A percentile compares a stretch with the other conserved stretches of the same genome.
These are phyloP conservation scores for Fraxinus floribunda DNA, from an alignment of 305 asterid genomes.

Conservation along the genomic window DNA sequence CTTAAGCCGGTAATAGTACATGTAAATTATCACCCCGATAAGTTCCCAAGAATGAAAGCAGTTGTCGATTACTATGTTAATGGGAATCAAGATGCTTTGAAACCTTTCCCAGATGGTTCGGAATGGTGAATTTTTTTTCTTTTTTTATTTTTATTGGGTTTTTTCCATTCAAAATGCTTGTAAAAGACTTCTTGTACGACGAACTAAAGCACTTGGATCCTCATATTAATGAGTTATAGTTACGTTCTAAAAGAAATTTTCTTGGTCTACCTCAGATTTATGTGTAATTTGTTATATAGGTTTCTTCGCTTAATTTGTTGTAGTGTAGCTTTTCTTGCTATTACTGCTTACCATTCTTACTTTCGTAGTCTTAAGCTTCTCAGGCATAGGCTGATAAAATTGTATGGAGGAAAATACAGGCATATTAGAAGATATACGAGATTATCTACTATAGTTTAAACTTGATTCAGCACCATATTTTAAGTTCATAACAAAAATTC, in stretches of 20 bases:
- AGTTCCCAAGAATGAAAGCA: conserved; percentile 53
- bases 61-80: conserved; percentile 50
- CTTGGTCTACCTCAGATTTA: background rate
- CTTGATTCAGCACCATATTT: background rate
- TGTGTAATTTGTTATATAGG: conserved; percentile 10
- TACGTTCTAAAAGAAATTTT: background rate
- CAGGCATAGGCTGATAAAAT: background rate
- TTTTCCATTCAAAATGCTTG: background rate
- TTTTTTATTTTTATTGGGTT: background rate
- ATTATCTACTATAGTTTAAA: background rate
- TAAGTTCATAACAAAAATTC: background rate
- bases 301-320: background rate
- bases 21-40: conserved; percentile 54
- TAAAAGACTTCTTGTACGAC: background rate
- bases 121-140: conserved; percentile 15
- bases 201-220: background rate
- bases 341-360: background rate
- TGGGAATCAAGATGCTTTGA: conserved; percentile 42
- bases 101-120: conserved; percentile 51
- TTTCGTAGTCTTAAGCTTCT: background rate
- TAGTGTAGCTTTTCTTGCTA: background rate
- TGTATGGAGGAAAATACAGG: background rate
- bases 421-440: background rate
- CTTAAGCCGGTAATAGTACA: conserved; percentile 56
- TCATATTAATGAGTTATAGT: background rate